Base-by-base conservation (phyloP, 1,284 basidiomycete species). In the Singerocomus inundabilis region DNA sequence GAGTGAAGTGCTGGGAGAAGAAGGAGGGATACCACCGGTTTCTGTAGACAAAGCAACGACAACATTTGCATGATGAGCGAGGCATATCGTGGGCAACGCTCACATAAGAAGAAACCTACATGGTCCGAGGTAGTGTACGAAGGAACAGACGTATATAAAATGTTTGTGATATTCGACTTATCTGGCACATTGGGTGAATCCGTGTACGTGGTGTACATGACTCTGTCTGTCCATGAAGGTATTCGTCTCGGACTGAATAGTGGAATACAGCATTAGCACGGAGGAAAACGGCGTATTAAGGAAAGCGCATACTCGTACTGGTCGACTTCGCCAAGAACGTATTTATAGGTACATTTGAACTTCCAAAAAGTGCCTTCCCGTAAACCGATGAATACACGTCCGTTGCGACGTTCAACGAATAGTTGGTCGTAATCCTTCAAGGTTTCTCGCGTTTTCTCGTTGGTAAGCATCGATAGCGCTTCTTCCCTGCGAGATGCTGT, bases 191-290 rank as follows among this genome's bases (percentile, higher is more conserved):
- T 72, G 2, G 82, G 77, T 1, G 77, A 74, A 64, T 92, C 91
- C n/a, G 78, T 76, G 59, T 88, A 75, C 6, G 91, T 91, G 2
- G 88, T 79, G 67, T 93, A 97, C 58, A 99, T 73, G 41, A 99
- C 84, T 37, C 96, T 82, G 70, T 99, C 96, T 21, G 95, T 98
- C 91, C 94, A 99, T 18, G 94, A 88, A 0, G 96, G 96, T 6
- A 79, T 76, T 7, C 96, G 83, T 63, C 86, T 91, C 25, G 72
- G 70, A 65, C 84, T 91, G 44, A 54, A 60, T 3, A 32, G 9
- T 24, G 12, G 9, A 34, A 55, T 11, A 26, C 8, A 32, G 7
- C 6, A 6, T 57, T 26, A 48, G 40, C 4, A 52, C 25, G 25
- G 30, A 46, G 32, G 30, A 47, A 46, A 16, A 38, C n/a, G 31